Percentiles rank a stretch among this genome's conserved stretches.
Conservation (phyloP, 225 moss, liverwort and hornwort genomes). For the Marchantia paleacea region DNA sequence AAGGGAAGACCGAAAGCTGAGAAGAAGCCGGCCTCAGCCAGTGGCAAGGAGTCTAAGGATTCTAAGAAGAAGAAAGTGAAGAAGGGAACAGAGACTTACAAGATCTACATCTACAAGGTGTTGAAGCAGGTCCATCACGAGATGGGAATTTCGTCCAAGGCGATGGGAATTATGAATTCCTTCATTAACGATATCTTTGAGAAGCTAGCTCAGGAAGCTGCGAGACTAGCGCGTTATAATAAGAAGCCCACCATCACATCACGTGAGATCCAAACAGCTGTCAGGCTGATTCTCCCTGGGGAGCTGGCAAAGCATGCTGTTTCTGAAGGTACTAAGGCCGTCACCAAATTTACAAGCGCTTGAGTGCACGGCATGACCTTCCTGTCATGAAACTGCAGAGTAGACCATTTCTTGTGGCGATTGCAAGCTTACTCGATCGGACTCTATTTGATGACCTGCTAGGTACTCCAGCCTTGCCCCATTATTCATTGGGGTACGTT, state of each 20-base stretch:
- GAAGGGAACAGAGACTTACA: conserved; percentile 27
- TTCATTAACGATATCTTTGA: conserved; percentile 37
- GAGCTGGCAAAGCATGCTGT: conserved; percentile 39
- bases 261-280: conserved; percentile 38
- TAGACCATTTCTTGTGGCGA: background rate
- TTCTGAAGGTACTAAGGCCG: conserved; percentile 40
- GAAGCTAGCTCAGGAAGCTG: conserved; percentile 33
- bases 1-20: conserved; percentile 17
- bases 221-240: conserved; percentile 27
- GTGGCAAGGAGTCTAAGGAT: conserved; percentile 15
- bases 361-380: background rate
- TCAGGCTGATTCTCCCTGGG: conserved; percentile 26
- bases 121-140: conserved; percentile 40
- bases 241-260: conserved; percentile 36
- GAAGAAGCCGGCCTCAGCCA: conserved; percentile 19
- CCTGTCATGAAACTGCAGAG: background rate
- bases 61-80: conserved; percentile 22
- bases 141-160: conserved; percentile 37
- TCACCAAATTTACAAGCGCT: conserved; percentile 30
- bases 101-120: conserved; percentile 43
- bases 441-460: background rate
- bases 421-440: background rate
- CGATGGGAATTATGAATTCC: conserved; percentile 39
- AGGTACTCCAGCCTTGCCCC: too few species aligned
- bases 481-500: background rate